Evolutionary conservation across 768 basidiomycete species (phyloP).

Genomic region (Cyclocybe cylindracea): DNA sequence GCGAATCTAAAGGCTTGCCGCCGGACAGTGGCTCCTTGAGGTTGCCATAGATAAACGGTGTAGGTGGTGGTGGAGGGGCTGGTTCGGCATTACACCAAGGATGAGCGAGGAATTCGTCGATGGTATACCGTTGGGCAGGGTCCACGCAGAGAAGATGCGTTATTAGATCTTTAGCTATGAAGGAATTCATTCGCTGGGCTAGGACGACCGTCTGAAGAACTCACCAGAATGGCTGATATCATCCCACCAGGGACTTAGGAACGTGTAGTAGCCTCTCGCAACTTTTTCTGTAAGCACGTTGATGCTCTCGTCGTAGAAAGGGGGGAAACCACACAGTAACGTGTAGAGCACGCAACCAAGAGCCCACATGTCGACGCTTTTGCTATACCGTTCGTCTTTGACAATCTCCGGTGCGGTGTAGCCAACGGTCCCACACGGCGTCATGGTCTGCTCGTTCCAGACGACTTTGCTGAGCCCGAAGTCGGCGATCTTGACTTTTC

Average conservation of each 20-base stretch:
- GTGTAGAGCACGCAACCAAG: slow-evolving; percentile 99
- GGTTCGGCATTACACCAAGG: slow-evolving; percentile 87
- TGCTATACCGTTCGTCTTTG: slow-evolving; percentile 95
- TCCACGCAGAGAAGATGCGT: slow-evolving; percentile 94
- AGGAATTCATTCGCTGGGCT: neutral
- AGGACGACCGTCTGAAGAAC: slow-evolving; percentile 15
- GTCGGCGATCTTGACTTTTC: slow-evolving; percentile 97
- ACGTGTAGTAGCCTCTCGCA: slow-evolving; percentile 95
- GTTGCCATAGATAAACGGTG: slow-evolving; percentile 52
- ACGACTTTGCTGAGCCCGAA: slow-evolving; percentile 97
- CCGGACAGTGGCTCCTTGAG: slow-evolving; percentile 29
- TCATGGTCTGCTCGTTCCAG: slow-evolving; percentile 99
- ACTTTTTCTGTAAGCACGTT: slow-evolving; percentile 98
- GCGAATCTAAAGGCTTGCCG: slow-evolving; percentile 77
- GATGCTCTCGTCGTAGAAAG: slow-evolving; percentile 99
- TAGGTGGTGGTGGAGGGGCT: slow-evolving; percentile 63
- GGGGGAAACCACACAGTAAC: slow-evolving; percentile 94
- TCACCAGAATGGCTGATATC: slow-evolving; percentile 82
- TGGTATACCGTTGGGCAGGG: slow-evolving; percentile 93
- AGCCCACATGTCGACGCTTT: slow-evolving; percentile 99
- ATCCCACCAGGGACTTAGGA: slow-evolving; percentile 99
- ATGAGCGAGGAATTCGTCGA: slow-evolving; percentile 96
- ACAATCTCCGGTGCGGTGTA: slow-evolving; percentile 99
- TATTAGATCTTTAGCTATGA: slow-evolving; percentile 91
- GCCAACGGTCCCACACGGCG: slow-evolving; percentile 99